Evolutionary conservation across 768 basidiomycete genomes (phyloP).

Genomic region (Tylopilus subfusipes): DNA sequence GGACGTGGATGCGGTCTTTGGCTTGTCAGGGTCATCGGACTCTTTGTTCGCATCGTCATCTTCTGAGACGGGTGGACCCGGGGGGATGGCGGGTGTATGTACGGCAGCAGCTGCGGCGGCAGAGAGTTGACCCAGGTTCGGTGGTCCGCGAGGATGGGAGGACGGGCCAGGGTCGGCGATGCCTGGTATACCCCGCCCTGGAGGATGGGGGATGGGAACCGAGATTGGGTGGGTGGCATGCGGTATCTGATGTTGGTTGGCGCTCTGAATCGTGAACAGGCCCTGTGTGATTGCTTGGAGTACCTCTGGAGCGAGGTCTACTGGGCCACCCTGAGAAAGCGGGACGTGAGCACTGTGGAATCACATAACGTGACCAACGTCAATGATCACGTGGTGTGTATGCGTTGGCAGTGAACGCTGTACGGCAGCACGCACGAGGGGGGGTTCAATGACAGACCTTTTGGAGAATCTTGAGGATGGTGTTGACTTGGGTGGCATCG

Average conservation of each 20-base stretch:
- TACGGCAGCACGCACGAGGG: neutral
- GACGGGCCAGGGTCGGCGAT: slow-evolving; percentile 71
- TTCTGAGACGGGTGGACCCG: slow-evolving; percentile 17
- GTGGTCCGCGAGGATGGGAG: slow-evolving; percentile 66
- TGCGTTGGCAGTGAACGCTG: neutral
- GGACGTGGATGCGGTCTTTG: slow-evolving; percentile 25
- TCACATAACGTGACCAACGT: slow-evolving; percentile 23
- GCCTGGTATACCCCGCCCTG: slow-evolving; percentile 42
- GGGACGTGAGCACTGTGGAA: slow-evolving; percentile 1
- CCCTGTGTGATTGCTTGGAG: slow-evolving; percentile 38
- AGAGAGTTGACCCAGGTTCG: slow-evolving; percentile 57
- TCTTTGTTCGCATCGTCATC: slow-evolving; percentile 26
- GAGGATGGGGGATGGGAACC: slow-evolving; percentile 34
- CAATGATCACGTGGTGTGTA: slow-evolving; percentile 26
- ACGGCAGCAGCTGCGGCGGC: slow-evolving; percentile 43
- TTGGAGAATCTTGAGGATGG: slow-evolving; percentile 54
- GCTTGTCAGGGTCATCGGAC: slow-evolving; percentile 26
- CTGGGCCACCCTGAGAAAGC: slow-evolving; percentile 34
- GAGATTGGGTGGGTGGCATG: slow-evolving; percentile 20
- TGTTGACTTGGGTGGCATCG: slow-evolving; percentile 57
- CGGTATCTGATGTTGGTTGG: slow-evolving; percentile 33
- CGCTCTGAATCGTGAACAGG: slow-evolving; percentile 20
- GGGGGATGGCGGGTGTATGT: slow-evolving; percentile 33
- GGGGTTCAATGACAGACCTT: slow-evolving; percentile 46
- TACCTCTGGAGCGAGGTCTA: neutral